Percentiles rank a stretch among this genome's conserved stretches.
phyloP scores from a whole-genome alignment of 2,329 filamentous ascomycete species.

The Talaromyces sp. region DNA sequence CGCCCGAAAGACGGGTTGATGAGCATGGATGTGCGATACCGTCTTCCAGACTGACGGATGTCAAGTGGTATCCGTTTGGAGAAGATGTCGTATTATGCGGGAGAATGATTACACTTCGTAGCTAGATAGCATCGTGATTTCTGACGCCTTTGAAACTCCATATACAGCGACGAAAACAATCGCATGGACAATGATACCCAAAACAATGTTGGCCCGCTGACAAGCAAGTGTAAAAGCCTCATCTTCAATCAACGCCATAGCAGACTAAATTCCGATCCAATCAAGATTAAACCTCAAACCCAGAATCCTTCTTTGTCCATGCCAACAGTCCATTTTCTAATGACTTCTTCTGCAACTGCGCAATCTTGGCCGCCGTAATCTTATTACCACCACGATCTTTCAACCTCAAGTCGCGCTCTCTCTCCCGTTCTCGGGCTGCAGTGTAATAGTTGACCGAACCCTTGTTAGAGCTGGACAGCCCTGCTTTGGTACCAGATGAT shows the following conservation, averaged over 20 bases:
- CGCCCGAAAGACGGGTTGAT: conserved; percentile 56
- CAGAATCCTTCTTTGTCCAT: conserved; percentile 12
- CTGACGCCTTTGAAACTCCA: not conserved
- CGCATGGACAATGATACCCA: not conserved
- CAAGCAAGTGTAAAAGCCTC: not conserved
- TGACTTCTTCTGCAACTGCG: conserved; percentile 13
- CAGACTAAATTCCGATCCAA: not conserved
- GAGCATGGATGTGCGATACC: conserved; percentile 56
- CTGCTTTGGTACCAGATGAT: conserved; percentile 30
- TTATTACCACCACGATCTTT: conserved; percentile 43
- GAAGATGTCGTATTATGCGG: conserved; percentile 79
- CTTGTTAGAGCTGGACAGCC: conserved; percentile 53
- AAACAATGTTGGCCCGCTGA: not conserved
- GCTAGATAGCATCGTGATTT: not conserved
- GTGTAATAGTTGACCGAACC: conserved; percentile 57
- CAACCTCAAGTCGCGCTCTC: conserved; percentile 52
- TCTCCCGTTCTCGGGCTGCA: conserved; percentile 56
- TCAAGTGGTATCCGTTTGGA: conserved; percentile 72
- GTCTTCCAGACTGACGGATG: conserved; percentile 55
- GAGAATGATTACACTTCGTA: conserved; percentile 36
- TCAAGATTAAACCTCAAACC: not conserved
- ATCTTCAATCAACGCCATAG: not conserved
- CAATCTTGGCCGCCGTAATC: conserved; percentile 19
- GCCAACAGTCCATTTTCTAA: conserved; percentile 8
- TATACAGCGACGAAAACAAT: not conserved